Percentiles rank a stretch among this genome's conserved stretches.
phyloP scores from a whole-genome alignment of 1,284 basidiomycete genomes.

The Ceratobasidium sp. region DNA sequence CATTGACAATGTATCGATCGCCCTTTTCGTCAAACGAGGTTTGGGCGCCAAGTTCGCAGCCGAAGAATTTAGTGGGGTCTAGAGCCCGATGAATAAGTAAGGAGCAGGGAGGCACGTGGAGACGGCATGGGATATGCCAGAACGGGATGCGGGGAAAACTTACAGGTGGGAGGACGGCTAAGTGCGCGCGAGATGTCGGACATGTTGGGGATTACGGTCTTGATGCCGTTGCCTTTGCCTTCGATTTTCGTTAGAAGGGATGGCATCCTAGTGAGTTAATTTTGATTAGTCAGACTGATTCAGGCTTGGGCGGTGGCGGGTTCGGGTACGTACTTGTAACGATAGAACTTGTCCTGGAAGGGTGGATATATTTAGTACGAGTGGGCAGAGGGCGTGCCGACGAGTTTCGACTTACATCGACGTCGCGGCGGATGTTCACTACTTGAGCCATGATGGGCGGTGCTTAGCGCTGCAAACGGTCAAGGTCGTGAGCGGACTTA shows the following conservation, averaged over 20 bases:
- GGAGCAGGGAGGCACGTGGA: constrained; percentile 13
- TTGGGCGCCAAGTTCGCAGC: constrained; percentile 97
- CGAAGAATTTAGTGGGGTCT: constrained; percentile 99
- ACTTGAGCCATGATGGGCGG: constrained; percentile 81
- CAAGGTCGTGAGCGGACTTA: not conserved
- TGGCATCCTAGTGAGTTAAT: constrained; percentile 77
- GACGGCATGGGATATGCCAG: constrained; percentile 10
- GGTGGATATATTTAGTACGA: constrained; percentile 6
- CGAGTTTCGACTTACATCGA: constrained; percentile 62
- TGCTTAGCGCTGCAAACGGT: constrained; percentile 24
- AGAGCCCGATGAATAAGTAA: constrained; percentile 8
- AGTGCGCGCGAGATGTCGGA: constrained; percentile 95
- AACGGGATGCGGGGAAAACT: constrained; percentile 45
- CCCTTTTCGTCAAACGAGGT: constrained; percentile 95
- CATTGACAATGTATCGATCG: constrained; percentile 99
- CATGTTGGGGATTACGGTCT: constrained; percentile 99
- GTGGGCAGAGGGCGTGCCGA: constrained; percentile 45
- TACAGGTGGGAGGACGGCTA: constrained; percentile 85
- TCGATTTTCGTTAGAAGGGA: constrained; percentile 95
- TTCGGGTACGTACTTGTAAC: constrained; percentile 68
- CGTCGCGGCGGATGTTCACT: constrained; percentile 98
- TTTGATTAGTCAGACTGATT: constrained; percentile 42
- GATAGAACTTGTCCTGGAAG: constrained; percentile 77
- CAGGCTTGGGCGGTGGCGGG: constrained; percentile 25
- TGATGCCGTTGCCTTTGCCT: constrained; percentile 99